Percentiles rank a stretch among this genome's conserved stretches.
Conservation (phyloP, 2,329 filamentous ascomycete genomes). For the Escovopsis weberi region DNA sequence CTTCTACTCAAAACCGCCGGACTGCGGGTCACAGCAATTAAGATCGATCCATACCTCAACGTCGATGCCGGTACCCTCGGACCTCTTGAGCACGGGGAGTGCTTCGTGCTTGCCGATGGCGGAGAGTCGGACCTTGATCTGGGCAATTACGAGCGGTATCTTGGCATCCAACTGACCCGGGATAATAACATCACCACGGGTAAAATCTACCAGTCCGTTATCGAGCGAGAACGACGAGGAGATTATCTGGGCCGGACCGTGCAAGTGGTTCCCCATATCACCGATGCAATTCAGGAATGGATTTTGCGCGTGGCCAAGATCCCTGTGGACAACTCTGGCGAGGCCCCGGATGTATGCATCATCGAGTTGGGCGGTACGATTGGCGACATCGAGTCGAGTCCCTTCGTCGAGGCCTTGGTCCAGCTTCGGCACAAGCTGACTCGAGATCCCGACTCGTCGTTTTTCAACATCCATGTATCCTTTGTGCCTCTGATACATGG, state of each 20-base stretch:
- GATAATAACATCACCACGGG: slow-evolving; percentile 97
- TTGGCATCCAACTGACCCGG: slow-evolving; percentile 64
- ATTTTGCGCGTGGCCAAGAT: slow-evolving; percentile 74
- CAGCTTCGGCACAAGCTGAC: slow-evolving; percentile 62
- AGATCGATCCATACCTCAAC: slow-evolving; percentile 36
- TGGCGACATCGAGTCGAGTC: slow-evolving; percentile 70
- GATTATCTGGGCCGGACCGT: slow-evolving; percentile 83
- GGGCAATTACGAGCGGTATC: slow-evolving; percentile 47
- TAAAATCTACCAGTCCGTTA: slow-evolving; percentile 86
- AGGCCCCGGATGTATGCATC: slow-evolving; percentile 84
- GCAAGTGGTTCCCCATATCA: slow-evolving; percentile 86
- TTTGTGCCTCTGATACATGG: slow-evolving; percentile 58
- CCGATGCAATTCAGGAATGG: slow-evolving; percentile 84
- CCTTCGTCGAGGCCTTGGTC: slow-evolving; percentile 75
- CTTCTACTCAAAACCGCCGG: slow-evolving; percentile 25
- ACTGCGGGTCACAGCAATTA: slow-evolving; percentile 10
- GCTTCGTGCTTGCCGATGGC: slow-evolving; percentile 37
- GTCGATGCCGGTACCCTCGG: slow-evolving; percentile 18
- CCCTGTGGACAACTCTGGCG: slow-evolving; percentile 71
- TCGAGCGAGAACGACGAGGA: slow-evolving; percentile 50
- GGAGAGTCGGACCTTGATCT: slow-evolving; percentile 44
- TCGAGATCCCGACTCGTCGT: slow-evolving; percentile 47
- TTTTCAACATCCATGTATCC: slow-evolving; percentile 78
- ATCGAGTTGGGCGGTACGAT: slow-evolving; percentile 47
- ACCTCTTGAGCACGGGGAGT: slow-evolving; percentile 18